Evolutionary conservation across 208 protist genomes (phyloP).

Genomic region (Leishmania amazonensis): DNA sequence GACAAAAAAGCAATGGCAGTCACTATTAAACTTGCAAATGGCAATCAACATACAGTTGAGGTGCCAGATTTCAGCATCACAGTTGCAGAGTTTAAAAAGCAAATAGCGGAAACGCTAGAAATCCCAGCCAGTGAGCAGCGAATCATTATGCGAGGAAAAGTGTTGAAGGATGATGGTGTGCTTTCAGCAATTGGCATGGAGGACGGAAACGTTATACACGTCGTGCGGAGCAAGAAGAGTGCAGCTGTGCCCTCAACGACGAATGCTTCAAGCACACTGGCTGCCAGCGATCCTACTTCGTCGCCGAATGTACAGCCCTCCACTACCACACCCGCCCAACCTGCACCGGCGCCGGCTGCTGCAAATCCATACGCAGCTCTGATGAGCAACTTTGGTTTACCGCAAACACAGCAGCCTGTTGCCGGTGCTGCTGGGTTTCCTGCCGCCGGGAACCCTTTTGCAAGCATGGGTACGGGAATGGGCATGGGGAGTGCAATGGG

Average conservation of each 20-base stretch:
- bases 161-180: slow-evolving; percentile 84
- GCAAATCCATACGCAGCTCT: slow-evolving; percentile 78
- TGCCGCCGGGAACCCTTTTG: slow-evolving; percentile 21
- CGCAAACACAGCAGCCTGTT: slow-evolving; percentile 15
- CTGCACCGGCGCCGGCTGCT: neutral
- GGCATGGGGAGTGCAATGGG: slow-evolving; percentile 23
- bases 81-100: slow-evolving; percentile 73
- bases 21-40: slow-evolving; percentile 83
- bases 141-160: slow-evolving; percentile 80
- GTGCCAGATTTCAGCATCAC: slow-evolving; percentile 77
- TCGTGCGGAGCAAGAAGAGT: slow-evolving; percentile 80
- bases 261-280: slow-evolving; percentile 11
- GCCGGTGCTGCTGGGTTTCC: slow-evolving; percentile 9
- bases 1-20: slow-evolving; percentile 24
- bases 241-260: slow-evolving; percentile 7
- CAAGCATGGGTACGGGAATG: slow-evolving; percentile 25
- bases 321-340: slow-evolving; percentile 2
- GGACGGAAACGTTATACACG: slow-evolving; percentile 79
- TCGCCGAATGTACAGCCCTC: slow-evolving; percentile 10
- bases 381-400: slow-evolving; percentile 41
- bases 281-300: slow-evolving; percentile 1
- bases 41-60: slow-evolving; percentile 69
- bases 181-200: slow-evolving; percentile 79
- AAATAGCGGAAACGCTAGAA: slow-evolving; percentile 39
- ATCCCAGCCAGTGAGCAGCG: slow-evolving; percentile 87